Evolutionary conservation across 2,329 filamentous ascomycete species (phyloP), one percentile per base, ranked within the genome.

Genomic region (Aspergillus tubingensis): DNA sequence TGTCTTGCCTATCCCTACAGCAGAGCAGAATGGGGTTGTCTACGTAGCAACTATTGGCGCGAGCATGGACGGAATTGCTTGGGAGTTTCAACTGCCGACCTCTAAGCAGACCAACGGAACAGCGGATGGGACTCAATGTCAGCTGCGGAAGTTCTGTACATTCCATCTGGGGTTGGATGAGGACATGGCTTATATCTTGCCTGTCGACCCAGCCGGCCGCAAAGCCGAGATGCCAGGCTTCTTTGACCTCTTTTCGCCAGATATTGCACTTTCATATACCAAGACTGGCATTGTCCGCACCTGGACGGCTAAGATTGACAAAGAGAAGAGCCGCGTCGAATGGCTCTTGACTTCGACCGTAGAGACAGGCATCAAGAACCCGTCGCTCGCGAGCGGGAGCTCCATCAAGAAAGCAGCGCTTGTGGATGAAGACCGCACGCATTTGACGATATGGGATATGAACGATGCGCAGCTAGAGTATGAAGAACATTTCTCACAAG

Each of bases 391-490:
- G 10, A 96, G 91, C 70, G 92, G 91, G 13, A 96, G 91, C 67
- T 93, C 89, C 8, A 89, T 93, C 69, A 89, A 93, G 64, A 96
- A 96, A 74, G 90, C 91, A 23, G 92, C 92, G 3, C 77, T 97
- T 19, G 91, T 96, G 36, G 90, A 96, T 72, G 82, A 85, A 3
- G 81, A 84, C 13, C 86, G 88, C 63, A 92, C 89, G 0, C 86
- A 88, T 43, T 79, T 97, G 53, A 96, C 91, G 0, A 96, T 97
- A 53, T 97, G 93, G 94, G 93, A 96, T 70, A 90, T 91, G 10
- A 86, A 89, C 63, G 91, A 89, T 58, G 88, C 88, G 2, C 88
- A 92, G 63, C 82, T 96, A 5, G 93, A 97, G 74, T 92, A 91
- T 70, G 85, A 91, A 62, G 86, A 94, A 68, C 83, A 86, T 30